Evolutionary conservation across 2,329 filamentous ascomycete genomes (phyloP).

Genomic region (Elsinoe australis): DNA sequence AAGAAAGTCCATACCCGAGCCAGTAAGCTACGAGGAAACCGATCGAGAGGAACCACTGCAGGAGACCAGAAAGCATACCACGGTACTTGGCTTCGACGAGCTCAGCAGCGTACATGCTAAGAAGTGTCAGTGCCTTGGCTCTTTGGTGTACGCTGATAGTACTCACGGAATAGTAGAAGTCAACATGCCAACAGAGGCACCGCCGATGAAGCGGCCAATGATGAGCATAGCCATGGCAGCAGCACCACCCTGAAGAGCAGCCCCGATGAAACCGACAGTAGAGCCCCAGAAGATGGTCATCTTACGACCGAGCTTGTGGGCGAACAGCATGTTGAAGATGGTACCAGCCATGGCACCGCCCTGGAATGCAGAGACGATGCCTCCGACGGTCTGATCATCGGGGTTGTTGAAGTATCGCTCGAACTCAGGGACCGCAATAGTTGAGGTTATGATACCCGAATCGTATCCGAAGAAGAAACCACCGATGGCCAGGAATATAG

Average conservation of each 20-base stretch:
- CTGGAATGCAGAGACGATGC: slow-evolving; percentile 34
- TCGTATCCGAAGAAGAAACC: slow-evolving; percentile 30
- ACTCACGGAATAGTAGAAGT: slow-evolving; percentile 25
- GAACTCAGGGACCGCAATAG: slow-evolving; percentile 28
- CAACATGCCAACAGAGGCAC: slow-evolving; percentile 27
- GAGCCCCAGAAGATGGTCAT: slow-evolving; percentile 22
- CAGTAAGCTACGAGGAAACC: slow-evolving; percentile 35
- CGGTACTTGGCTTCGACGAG: slow-evolving; percentile 30
- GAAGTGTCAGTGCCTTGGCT: neutral
- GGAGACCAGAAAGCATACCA: slow-evolving; percentile 27
- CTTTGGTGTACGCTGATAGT: neutral
- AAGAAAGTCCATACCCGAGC: slow-evolving; percentile 34
- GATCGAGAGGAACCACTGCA: slow-evolving; percentile 34
- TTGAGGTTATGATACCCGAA: slow-evolving; percentile 30
- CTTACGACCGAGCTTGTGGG: slow-evolving; percentile 23
- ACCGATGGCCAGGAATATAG: slow-evolving; percentile 18
- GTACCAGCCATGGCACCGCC: slow-evolving; percentile 29
- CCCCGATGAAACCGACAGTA: slow-evolving; percentile 20
- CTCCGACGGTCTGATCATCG: slow-evolving; percentile 25
- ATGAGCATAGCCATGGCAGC: slow-evolving; percentile 27
- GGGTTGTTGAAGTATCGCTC: slow-evolving; percentile 28
- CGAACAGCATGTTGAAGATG: slow-evolving; percentile 21
- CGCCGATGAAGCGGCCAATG: slow-evolving; percentile 28
- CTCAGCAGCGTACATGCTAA: slow-evolving; percentile 29
- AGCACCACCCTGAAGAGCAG: slow-evolving; percentile 27